These are phyloP conservation scores for Rhizophagus clarus DNA, from an alignment of 192 early-diverging fungal genomes.

Conservation along the genomic window DNA sequence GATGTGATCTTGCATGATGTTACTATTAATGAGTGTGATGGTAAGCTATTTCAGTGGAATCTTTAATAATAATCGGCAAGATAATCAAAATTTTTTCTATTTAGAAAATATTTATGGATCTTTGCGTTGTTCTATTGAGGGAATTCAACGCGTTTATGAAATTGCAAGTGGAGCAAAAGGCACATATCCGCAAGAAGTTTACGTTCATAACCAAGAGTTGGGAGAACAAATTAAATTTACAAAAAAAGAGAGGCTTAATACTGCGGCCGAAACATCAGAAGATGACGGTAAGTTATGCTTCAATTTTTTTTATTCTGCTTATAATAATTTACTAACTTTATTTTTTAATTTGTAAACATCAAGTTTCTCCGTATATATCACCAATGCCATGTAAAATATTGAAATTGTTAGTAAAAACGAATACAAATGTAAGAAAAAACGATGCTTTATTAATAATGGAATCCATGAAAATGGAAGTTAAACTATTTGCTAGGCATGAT, in stretches of 20 bases:
- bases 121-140: constrained; percentile 37
- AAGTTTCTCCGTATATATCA: constrained; percentile 58
- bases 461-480: constrained; percentile 70
- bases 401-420: constrained; percentile 75
- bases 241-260: constrained; percentile 48
- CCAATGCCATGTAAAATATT: constrained; percentile 73
- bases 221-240: constrained; percentile 48
- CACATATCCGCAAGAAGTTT: constrained; percentile 41
- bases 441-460: constrained; percentile 62
- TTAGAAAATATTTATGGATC: constrained; percentile 12
- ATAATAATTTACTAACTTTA: neutral
- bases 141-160: constrained; percentile 49
- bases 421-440: constrained; percentile 67
- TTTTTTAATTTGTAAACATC: neutral
- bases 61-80: neutral
- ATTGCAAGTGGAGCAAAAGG: constrained; percentile 48
- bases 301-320: neutral
- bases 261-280: constrained; percentile 39
- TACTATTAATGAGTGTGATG: neutral
- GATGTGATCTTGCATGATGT: neutral
- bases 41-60: neutral
- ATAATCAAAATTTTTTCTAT: neutral
- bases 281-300: constrained; percentile 39
- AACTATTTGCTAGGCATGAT: constrained; percentile 88
- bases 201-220: constrained; percentile 52